These are phyloP conservation scores for Westerdykella sp. DNA, from an alignment of 2,329 filamentous ascomycete species.

Conservation along the genomic window DNA sequence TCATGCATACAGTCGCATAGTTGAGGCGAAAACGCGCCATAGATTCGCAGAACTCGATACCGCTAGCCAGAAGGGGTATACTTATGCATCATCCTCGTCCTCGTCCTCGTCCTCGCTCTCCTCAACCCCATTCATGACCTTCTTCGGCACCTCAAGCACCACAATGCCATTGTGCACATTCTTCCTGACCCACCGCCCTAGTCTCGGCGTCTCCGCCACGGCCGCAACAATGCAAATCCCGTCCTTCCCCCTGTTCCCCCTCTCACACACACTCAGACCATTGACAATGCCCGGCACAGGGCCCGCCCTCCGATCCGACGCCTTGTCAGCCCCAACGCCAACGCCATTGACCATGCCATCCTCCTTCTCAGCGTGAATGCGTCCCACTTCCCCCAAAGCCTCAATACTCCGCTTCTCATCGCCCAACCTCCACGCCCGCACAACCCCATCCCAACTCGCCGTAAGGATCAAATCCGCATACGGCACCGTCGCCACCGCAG, in stretches of 20 bases:
- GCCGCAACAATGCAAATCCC: constrained; percentile 82
- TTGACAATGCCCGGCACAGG: constrained; percentile 73
- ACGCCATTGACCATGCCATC: constrained; percentile 7
- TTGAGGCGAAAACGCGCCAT: too few relatives aligned
- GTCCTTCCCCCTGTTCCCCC: constrained; percentile 64
- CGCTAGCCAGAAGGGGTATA: neutral
- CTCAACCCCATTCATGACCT: constrained; percentile 16
- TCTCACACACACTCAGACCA: constrained; percentile 79
- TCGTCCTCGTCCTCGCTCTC: constrained; percentile 8
- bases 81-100: constrained; percentile 2
- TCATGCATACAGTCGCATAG: neutral
- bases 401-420: constrained; percentile 68
- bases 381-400: constrained; percentile 60
- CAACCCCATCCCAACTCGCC: constrained; percentile 88
- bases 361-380: constrained; percentile 17
- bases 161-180: constrained; percentile 73
- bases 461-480: constrained; percentile 87
- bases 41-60: neutral
- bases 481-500: constrained; percentile 76
- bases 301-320: constrained; percentile 11
- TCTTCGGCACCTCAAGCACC: constrained; percentile 69
- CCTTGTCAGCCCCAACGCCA: constrained; percentile 10
- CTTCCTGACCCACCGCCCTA: constrained; percentile 71
- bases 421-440: constrained; percentile 78
- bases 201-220: constrained; percentile 75